These are phyloP conservation scores for Aegilops speltoides DNA, from an alignment of 176 grass and related monocot species.

Conservation along the genomic window DNA sequence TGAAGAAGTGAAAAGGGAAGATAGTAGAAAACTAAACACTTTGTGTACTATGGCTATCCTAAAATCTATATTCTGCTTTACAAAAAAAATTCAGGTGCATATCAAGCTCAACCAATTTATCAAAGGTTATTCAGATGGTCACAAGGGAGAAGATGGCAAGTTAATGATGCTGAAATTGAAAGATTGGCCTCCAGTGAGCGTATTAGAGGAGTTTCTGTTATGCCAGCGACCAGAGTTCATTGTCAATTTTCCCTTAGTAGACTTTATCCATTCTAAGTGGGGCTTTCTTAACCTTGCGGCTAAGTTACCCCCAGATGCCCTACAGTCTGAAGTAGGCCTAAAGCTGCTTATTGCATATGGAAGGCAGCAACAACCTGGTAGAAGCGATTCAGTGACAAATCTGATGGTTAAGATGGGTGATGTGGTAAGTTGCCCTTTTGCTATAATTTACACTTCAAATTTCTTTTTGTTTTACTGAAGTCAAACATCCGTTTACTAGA, in stretches of 20 bases:
- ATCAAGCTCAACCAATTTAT: conserved; percentile 82
- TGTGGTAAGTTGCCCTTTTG: conserved; percentile 64
- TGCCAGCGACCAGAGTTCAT: conserved; percentile 94
- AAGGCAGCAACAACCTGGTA: conserved; percentile 47
- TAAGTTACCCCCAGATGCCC: conserved; percentile 71
- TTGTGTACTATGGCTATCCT: neutral
- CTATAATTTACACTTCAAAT: conserved; percentile 12
- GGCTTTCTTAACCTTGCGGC: conserved; percentile 88
- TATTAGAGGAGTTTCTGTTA: conserved; percentile 81
- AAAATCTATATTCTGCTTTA: conserved; percentile 18
- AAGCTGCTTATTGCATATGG: conserved; percentile 81
- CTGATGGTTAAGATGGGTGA: conserved; percentile 86
- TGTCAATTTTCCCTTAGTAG: conserved; percentile 92
- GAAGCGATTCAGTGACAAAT: conserved; percentile 63
- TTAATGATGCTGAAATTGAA: conserved; percentile 78
- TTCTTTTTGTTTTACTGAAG: conserved; percentile 20
- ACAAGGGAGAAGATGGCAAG: conserved; percentile 36
- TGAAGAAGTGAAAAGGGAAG: neutral
- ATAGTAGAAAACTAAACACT: neutral
- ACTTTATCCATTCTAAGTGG: conserved; percentile 97
- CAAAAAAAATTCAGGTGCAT: conserved; percentile 65
- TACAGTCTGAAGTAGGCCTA: conserved; percentile 76
- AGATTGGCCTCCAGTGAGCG: conserved; percentile 69
- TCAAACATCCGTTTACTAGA: conserved; percentile 21
- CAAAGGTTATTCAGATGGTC: conserved; percentile 79